Conservation (phyloP, 257 asterid species). For the Solanum bulbocastanum region DNA sequence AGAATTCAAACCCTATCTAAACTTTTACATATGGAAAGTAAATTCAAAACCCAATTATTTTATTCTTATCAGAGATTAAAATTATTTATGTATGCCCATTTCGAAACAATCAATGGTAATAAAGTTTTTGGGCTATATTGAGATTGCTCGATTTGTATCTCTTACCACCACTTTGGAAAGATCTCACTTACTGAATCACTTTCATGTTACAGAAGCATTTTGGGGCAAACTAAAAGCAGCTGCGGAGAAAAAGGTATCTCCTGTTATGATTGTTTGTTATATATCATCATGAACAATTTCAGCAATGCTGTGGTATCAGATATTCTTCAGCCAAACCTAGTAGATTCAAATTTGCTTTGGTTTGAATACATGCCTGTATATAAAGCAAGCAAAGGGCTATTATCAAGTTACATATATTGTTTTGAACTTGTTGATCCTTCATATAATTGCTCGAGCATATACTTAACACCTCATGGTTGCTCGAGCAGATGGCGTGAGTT, state of each 20-base stretch:
- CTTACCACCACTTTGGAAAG: neutral
- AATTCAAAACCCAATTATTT: neutral
- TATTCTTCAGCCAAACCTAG: neutral
- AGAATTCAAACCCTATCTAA: neutral
- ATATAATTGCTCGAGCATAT: neutral
- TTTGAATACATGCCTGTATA: neutral
- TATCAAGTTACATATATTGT: neutral
- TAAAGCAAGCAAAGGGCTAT: neutral
- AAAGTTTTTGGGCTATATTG: neutral
- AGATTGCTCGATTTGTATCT: neutral
- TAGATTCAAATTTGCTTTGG: neutral
- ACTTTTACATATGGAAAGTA: neutral
- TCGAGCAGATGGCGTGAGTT: neutral
- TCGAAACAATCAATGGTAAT: neutral
- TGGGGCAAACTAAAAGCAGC: constrained; percentile 58
- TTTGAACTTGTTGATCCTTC: neutral
- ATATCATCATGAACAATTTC: neutral
- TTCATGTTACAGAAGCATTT: constrained; percentile 46
- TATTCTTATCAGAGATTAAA: neutral
- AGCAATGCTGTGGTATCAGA: neutral
- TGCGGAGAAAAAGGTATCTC: constrained; percentile 64
- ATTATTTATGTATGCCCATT: neutral
- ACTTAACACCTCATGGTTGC: neutral
- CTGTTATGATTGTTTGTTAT: neutral
- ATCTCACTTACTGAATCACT: neutral